These are phyloP conservation scores for Aurinia saxatilis DNA, from an alignment of 345 rosid species.

Conservation along the genomic window DNA sequence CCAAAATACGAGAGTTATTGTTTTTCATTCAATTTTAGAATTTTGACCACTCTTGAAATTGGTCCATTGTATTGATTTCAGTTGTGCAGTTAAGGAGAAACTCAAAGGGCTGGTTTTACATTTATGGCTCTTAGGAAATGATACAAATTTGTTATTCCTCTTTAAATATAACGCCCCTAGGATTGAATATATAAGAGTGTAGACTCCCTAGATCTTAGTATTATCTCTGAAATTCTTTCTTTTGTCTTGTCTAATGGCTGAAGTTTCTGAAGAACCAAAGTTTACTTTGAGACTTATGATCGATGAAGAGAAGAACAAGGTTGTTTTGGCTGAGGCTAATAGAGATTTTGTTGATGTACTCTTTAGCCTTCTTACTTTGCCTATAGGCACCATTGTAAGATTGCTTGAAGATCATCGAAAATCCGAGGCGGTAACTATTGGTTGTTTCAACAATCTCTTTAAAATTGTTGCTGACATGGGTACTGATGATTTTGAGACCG, in stretches of 20 bases:
- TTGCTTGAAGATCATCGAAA: background rate
- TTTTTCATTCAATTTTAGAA: no score
- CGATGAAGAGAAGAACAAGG: constrained; percentile 2
- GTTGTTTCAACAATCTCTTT: constrained; percentile 14
- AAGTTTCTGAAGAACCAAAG: background rate
- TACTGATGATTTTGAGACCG: background rate
- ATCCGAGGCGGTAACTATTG: background rate
- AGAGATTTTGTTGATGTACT: constrained; percentile 9
- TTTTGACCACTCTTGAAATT: no score
- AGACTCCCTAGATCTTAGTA: no score
- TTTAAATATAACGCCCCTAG: background rate
- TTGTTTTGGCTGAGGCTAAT: constrained; percentile 9
- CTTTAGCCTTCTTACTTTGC: constrained; percentile 7
- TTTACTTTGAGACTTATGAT: constrained; percentile 4
- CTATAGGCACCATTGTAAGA: constrained; percentile 10
- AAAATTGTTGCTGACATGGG: background rate
- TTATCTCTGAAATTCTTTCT: background rate
- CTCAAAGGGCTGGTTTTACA: background rate
- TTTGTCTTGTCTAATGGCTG: background rate
- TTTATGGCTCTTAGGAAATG: background rate
- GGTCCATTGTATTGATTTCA: no score
- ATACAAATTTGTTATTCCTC: background rate
- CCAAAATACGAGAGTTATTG: no score
- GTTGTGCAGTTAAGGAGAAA: no score
- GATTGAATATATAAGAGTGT: background rate